phyloP scores from a whole-genome alignment of 768 basidiomycete genomes.

The Mrakia blollopis region DNA sequence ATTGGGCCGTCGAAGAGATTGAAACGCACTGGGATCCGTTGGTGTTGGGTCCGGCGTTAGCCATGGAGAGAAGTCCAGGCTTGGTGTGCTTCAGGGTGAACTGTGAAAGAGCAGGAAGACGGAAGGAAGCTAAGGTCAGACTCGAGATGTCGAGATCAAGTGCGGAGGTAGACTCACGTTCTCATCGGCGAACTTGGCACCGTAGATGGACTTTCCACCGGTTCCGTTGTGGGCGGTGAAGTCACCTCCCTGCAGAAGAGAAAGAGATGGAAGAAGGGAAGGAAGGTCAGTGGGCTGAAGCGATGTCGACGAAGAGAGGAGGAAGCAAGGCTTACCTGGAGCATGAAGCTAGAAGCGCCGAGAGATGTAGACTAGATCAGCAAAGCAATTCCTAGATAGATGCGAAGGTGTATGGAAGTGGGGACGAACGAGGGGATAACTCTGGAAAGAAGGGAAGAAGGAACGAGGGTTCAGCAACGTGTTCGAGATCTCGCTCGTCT shows the following conservation, averaged over 20 bases:
- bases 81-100: constrained; percentile 47
- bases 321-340: constrained; percentile 11
- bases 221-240: constrained; percentile 35
- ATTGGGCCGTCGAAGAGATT: no score
- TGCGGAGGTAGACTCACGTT: background rate
- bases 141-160: background rate
- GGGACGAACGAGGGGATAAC: constrained; percentile 17
- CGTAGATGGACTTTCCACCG: constrained; percentile 40
- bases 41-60: constrained; percentile 58
- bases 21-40: constrained; percentile 49
- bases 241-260: constrained; percentile 18
- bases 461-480: constrained; percentile 12
- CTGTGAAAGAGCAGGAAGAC: background rate
- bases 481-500: background rate
- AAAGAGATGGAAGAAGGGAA: no score
- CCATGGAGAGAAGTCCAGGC: constrained; percentile 53
- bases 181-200: constrained; percentile 31
- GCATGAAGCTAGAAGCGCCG: constrained; percentile 27
- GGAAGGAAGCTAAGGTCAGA: background rate
- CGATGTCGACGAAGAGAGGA: background rate
- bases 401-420: background rate
- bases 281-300: background rate
- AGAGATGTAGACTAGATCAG: background rate
- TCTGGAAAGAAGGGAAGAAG: background rate
- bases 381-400: background rate